A percentile compares a stretch with the other conserved stretches of the same genome.
These are phyloP conservation scores for Aegilops sharonensis DNA, from an alignment of 176 grass and related monocot genomes.

Conservation along the genomic window DNA sequence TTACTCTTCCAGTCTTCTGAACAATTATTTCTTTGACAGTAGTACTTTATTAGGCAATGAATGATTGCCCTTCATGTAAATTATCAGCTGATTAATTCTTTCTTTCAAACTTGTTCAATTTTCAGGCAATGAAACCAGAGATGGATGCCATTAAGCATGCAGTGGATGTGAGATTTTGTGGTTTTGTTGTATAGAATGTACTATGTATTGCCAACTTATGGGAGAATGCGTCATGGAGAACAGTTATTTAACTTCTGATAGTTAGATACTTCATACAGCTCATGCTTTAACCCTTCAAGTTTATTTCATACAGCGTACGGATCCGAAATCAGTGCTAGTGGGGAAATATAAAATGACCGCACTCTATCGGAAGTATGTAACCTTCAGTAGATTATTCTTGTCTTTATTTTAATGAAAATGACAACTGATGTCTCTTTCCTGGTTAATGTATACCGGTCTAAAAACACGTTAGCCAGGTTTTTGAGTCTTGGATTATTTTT, in stretches of 20 bases:
- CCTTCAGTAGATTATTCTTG: neutral
- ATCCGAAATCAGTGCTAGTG: constrained; percentile 46
- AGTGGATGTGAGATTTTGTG: constrained; percentile 57
- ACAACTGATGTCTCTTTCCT: neutral
- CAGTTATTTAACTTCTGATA: constrained; percentile 14
- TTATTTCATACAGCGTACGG: constrained; percentile 43
- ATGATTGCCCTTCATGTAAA: constrained; percentile 1
- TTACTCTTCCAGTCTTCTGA: neutral
- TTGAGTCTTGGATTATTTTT: neutral
- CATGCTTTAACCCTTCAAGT: constrained; percentile 28
- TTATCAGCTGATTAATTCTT: constrained; percentile 10
- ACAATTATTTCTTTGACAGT: neutral
- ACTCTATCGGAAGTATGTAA: constrained; percentile 66
- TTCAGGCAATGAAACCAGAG: constrained; percentile 72
- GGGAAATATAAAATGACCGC: constrained; percentile 48
- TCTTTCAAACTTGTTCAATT: constrained; percentile 26
- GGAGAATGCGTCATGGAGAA: constrained; percentile 12
- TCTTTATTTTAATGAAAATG: constrained; percentile 6
- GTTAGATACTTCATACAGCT: neutral
- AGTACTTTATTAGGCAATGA: neutral
- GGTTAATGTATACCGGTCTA: neutral
- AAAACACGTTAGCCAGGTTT: constrained; percentile 9
- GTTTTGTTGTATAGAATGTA: constrained; percentile 22
- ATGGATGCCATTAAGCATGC: constrained; percentile 62
- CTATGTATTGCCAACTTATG: constrained; percentile 24